phyloP scores from a whole-genome alignment of 2,329 filamentous ascomycete genomes.

The Claviceps sorghi region DNA sequence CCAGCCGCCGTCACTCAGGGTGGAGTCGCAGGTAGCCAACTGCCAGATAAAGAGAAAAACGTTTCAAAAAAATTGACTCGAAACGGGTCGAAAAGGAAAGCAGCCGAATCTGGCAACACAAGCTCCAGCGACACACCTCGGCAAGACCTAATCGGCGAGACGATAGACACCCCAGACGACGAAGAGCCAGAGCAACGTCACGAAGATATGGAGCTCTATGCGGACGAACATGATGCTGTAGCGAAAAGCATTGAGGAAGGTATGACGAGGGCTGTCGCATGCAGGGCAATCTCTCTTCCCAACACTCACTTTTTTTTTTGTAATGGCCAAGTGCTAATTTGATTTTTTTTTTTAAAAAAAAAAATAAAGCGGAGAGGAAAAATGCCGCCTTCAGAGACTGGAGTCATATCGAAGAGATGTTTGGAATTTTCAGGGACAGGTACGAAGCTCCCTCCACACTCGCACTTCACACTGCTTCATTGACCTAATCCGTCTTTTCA shows the following conservation, averaged over 20 bases:
- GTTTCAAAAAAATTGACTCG: slow-evolving; percentile 27
- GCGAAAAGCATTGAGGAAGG: slow-evolving; percentile 51
- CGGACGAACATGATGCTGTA: slow-evolving; percentile 39
- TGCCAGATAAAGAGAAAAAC: slow-evolving; percentile 18
- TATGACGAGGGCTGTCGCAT: slow-evolving; percentile 29
- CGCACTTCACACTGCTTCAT: background rate
- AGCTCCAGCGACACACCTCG: slow-evolving; percentile 6
- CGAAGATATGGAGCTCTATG: slow-evolving; percentile 34
- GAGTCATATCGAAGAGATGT: slow-evolving; percentile 71
- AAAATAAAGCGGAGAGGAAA: slow-evolving; percentile 58
- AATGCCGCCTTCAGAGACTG: slow-evolving; percentile 68
- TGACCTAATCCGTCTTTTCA: slow-evolving; percentile 19
- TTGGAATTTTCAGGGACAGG: slow-evolving; percentile 71
- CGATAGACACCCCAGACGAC: slow-evolving; percentile 19
- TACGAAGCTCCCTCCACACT: slow-evolving; percentile 22
- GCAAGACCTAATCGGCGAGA: slow-evolving; percentile 19
- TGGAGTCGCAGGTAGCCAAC: slow-evolving; percentile 12
- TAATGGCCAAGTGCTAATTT: slow-evolving; percentile 9
- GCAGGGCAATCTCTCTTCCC: background rate
- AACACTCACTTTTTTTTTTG: too few relatives aligned
- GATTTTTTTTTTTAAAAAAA: background rate
- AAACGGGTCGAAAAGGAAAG: slow-evolving; percentile 25
- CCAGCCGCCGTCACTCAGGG: slow-evolving; percentile 16
- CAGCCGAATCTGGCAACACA: slow-evolving; percentile 9
- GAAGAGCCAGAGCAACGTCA: slow-evolving; percentile 32